Conservation (phyloP, 2,329 filamentous ascomycete species). For the Scolecobasidium constrictum region DNA sequence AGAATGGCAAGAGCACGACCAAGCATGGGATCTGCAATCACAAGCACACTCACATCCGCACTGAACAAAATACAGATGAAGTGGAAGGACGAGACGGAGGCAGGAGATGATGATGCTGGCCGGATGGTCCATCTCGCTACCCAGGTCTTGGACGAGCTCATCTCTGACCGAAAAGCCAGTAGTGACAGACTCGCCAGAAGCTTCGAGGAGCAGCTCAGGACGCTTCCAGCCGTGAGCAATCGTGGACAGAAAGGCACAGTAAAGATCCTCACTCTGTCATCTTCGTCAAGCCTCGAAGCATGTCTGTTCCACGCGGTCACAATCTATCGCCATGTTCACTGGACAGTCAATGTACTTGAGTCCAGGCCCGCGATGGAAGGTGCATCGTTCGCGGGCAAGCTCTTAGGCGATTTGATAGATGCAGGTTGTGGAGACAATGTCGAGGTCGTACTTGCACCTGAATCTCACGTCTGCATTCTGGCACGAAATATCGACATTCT, state of each 20-base stretch:
- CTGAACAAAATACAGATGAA: background rate
- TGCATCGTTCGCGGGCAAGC: slow-evolving; percentile 40
- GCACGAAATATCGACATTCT: slow-evolving; percentile 43
- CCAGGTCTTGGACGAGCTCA: background rate
- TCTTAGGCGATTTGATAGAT: slow-evolving; percentile 18
- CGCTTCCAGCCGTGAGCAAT: too few species aligned
- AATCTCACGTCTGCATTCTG: slow-evolving; percentile 48
- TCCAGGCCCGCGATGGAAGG: slow-evolving; percentile 59
- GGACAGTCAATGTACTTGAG: slow-evolving; percentile 53
- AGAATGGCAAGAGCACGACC: slow-evolving; percentile 43
- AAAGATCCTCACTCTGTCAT: slow-evolving; percentile 1
- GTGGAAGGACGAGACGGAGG: background rate
- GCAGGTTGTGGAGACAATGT: slow-evolving; percentile 15
- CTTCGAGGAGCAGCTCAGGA: background rate
- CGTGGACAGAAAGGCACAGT: background rate
- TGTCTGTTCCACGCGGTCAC: background rate
- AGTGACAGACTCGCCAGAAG: background rate
- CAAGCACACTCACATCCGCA: slow-evolving; percentile 20
- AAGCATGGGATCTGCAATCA: slow-evolving; percentile 39
- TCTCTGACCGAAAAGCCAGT: background rate
- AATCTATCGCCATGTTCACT: background rate
- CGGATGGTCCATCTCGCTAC: background rate
- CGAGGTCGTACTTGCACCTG: slow-evolving; percentile 43
- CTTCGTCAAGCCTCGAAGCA: background rate
- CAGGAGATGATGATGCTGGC: background rate